Evolutionary conservation across 129 eudicot genomes (phyloP), one percentile per base, ranked within the genome.

Genomic region (Artemisia annua): DNA sequence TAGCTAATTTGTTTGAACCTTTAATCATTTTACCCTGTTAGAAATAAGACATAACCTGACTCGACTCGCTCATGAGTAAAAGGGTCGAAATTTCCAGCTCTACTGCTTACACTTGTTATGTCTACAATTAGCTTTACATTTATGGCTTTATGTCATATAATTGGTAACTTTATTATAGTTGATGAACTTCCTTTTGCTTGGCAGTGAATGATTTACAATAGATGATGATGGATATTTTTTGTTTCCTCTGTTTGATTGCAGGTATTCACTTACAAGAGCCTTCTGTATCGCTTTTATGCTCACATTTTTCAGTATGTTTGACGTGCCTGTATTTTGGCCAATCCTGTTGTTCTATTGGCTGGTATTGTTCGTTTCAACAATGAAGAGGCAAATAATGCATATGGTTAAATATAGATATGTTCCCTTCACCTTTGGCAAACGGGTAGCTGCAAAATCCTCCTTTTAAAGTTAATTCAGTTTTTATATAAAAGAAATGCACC

Each of bases 281-380:
- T 87, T 89, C 74, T 87, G 92, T 75, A 67, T 89, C 63, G 96
- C 96, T 32, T 87, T 89, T 58, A 71, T 69, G 49, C 80, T 89
- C 35, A 80, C 92, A 59, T 89, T 89, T 84, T 87, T 89, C 86
- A 83, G 90, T 64, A 77, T 79, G 73, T 89, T 89, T 63, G 96
- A 89, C 12, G 92, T 89, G 75, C 96, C 96, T 58, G 96, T 89
- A 55, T 89, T 87, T 79, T 89, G 96, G 96, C 96, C 96, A 44
- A 89, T 89, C 58, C 81, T 89, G 39, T 65, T 89, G 67, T 87
- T 89, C 85, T 89, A 89, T 66, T 89, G 96, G 96, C 20, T 89
- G 26, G 80, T 87, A 71, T 83, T 89, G 48, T 89, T 86, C 51
- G 30, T 75, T 24, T 80, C 88, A 51, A 89, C 92, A 15, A 84